Base-by-base conservation (phyloP, 1,284 basidiomycete genomes). In the Macrocystidia cucumis region DNA sequence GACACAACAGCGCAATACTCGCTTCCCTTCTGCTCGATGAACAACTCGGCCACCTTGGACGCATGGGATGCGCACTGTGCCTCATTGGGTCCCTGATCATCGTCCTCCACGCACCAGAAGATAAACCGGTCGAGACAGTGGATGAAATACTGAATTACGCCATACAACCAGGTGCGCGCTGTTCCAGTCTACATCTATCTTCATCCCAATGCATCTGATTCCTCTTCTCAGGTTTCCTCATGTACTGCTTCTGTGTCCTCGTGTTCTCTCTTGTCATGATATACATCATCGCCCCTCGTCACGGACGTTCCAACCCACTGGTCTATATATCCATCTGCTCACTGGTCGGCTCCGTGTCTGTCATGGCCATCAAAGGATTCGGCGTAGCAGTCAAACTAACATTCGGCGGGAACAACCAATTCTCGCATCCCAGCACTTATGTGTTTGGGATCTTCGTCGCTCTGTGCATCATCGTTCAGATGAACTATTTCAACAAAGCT, bases 401-500 rank as follows among this genome's bases (percentile, higher is more conserved):
- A 0, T 69, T 98, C 45, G 75, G 78, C 6, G 95, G 95, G 33
- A 91, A 90, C 57, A 99, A 98, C 62, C 95, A 99, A 60, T 88
- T 99, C 56, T 82, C 84, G 1, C 89, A 95, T 56, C 79, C 87
- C 20, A 91, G 88, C 54, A 98, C 96, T 8, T 99, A 97, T 57
- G 76, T 97, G 30, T 97, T 98, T 52, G 90, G 79, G 27, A 70
- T 91, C 35, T 78, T 91, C 21, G 86, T 93, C 3, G 74, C 74
- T 1, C 65, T 79, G 2, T 98, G 91, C 62, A 98, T 98, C 52
- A 55, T 96, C 35, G 78, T 96, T 1, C 93, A 97, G 63, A 93
- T 96, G 89, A 95, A 97, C 65, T 98, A 96, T 67, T 97, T 98
- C 66, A 98, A 98, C 72, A 97, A 97, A 57, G 96, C 95, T 0